Base-by-base conservation (phyloP, 768 basidiomycete genomes). In the Vararia minispora region DNA sequence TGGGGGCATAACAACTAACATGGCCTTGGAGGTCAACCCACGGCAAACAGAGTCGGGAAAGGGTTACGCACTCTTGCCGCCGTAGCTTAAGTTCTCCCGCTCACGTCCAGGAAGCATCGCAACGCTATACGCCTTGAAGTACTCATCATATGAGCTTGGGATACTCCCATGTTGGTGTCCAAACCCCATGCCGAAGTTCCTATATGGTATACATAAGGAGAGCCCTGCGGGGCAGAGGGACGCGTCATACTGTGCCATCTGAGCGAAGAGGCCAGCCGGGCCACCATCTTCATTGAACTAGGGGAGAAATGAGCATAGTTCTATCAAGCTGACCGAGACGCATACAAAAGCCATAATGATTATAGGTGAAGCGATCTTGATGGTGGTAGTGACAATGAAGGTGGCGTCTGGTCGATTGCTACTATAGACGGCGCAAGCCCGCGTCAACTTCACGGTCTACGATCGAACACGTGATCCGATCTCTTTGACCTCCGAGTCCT, bases 1-100 rank as follows among this genome's bases (percentile, higher is more conserved):
- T 13, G 85, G 89, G 3, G 95, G 95, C 89, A 99, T 91, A 38
- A 99, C 87, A 47, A 98, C 95, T 98, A 47, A 10, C 27, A 6
- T 16, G 21, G 25, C 32, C 21, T 29, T 32, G 23, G 14, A 41
- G 10, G 28, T 35, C 45, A 33, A 40, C 41, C 21, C 47, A 39
- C 33, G 41, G 43, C 23, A 26, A 39, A 28, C 9, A 28, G 28
- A 7, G 38, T 28, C 34, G 28, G 34, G 45, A 46, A 52, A 46
- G 53, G 53, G 54, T 56, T 60, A 81, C 78, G 42, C 50, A 85
- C 95, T 90, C 69, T 98, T 98, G 56, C 95, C 95, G 47, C 95
- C 95, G 51, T 92, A 98, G 40, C 89, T 87, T 22, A 99, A 61
- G 56, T 98, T 95, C 45, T 88, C 77, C 60, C 89, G 69, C 60